Evolutionary conservation across 148 eudicot genomes (phyloP), one percentile per base, ranked within the genome.

Genomic region (Persicaria maculosa): DNA sequence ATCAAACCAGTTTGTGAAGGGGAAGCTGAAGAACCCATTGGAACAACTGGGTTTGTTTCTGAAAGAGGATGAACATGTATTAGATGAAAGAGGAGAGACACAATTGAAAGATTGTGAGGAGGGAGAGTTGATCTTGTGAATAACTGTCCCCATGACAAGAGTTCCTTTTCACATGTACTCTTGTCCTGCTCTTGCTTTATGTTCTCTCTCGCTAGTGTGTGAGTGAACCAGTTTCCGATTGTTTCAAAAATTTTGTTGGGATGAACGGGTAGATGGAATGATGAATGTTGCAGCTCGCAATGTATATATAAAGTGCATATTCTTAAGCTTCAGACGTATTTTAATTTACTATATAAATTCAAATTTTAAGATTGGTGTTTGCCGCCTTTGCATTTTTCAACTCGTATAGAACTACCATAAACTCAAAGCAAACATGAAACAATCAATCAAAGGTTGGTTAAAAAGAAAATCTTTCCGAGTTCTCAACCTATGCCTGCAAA

Each of bases 41-140:
- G 93, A 93, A 77, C 74, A 71, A 46, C 72, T 93, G 5, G 98
- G 98, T 9, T 74, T 93, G 80, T 85, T 74, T 45, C 76, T 87
- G 11, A 93, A 93, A 80, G 85, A 85, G 72, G 79, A 80, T 53
- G 72, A 65, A 17, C 7, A 9, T 65, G 46, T 65, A 7, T 40
- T 72, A 17, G 74, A 86, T 9, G 84, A 83, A 3, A 85, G 78
- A 36, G 87, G 84, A 0, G 82, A 77, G 8, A 20, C 50, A 7
- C 11, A 68, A 45, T 3, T 68, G 69, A 77, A 65, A 12, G 90
- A 80, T 44, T 78, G 77, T 48, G 92, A 86, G 76, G 93, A 87
- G 76, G 96, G 90, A 2, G 92, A 90, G 69, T 75, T 88, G 8
- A 14, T 76, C 9, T 47, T 1, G 19, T 65, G 46, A 65, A 65